Evolutionary conservation across 768 basidiomycete species (phyloP).

Genomic region (Podaxis rugospora): DNA sequence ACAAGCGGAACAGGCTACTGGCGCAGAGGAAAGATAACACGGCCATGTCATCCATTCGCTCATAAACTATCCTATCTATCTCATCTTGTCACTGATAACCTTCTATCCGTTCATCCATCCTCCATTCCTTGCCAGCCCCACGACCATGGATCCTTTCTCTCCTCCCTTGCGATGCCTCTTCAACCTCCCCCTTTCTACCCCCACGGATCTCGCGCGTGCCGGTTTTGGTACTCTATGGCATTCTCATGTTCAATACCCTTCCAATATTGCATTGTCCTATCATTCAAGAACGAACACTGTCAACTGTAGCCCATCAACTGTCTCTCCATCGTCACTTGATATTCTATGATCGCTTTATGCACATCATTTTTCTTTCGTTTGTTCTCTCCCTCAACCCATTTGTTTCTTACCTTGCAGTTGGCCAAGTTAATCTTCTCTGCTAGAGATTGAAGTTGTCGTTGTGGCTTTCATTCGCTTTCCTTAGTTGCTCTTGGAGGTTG

Average conservation of each 20-base stretch:
- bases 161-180: conserved; percentile 8
- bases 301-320: conserved; percentile 11
- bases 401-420: neutral
- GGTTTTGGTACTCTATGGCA: conserved; percentile 3
- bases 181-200: conserved; percentile 6
- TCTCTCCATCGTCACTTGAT: conserved; percentile 8
- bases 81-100: conserved; percentile 5
- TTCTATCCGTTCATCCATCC: conserved; percentile 4
- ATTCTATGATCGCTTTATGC: conserved; percentile 11
- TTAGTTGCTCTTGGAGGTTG: conserved; percentile 2
- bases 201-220: conserved; percentile 1
- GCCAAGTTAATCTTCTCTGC: conserved; percentile 1
- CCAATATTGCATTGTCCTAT: conserved; percentile 9
- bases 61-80: conserved; percentile 11
- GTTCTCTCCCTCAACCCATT: conserved; percentile 5
- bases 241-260: conserved; percentile 1
- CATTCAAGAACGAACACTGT: conserved; percentile 10
- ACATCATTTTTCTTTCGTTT: conserved; percentile 1
- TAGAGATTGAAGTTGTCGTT: neutral
- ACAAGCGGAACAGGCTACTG: conserved; percentile 11
- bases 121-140: neutral
- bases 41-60: neutral
- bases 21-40: conserved; percentile 9
- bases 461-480: conserved; percentile 6
- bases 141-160: neutral